Conservation (phyloP, 2,329 filamentous ascomycete species). For the Talaromyces sp. region DNA sequence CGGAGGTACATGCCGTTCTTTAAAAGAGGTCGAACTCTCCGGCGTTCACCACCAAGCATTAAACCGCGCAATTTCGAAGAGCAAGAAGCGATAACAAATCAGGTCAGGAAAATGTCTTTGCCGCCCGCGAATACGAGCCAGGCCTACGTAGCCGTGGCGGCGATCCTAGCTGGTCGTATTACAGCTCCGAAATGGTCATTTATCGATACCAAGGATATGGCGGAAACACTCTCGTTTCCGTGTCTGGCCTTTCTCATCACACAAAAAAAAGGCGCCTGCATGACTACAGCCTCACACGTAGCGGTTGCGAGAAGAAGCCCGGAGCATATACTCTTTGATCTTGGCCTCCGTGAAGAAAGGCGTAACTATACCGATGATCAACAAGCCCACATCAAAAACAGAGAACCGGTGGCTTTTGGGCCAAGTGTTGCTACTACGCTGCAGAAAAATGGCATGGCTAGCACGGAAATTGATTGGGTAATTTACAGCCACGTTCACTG, state of each 20-base stretch:
- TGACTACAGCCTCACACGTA: not conserved
- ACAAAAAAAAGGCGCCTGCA: not conserved
- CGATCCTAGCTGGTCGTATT: not conserved
- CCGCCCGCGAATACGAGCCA: not conserved
- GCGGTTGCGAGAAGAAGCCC: not conserved
- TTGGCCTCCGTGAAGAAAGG: not conserved
- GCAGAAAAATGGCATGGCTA: not conserved
- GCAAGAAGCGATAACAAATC: not conserved
- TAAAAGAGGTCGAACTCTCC: not conserved
- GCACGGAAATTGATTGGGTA: conserved; percentile 36
- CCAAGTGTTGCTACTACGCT: not conserved
- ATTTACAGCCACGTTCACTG: conserved; percentile 57
- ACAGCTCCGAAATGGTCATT: not conserved
- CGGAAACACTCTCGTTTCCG: not conserved
- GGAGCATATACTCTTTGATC: not conserved
- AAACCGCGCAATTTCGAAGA: not conserved
- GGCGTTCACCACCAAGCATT: not conserved
- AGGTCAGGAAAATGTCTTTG: not conserved
- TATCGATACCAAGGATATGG: not conserved
- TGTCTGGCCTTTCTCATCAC: not conserved
- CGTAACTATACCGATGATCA: not conserved
- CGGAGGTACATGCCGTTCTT: not conserved
- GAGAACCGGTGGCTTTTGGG: not conserved
- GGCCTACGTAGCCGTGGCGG: not conserved
- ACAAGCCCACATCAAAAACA: not conserved